Evolutionary conservation across 371 early-diverging fungal species (phyloP), one percentile per base, ranked within the genome.

Genomic region (Actinomortierella ambigua): DNA sequence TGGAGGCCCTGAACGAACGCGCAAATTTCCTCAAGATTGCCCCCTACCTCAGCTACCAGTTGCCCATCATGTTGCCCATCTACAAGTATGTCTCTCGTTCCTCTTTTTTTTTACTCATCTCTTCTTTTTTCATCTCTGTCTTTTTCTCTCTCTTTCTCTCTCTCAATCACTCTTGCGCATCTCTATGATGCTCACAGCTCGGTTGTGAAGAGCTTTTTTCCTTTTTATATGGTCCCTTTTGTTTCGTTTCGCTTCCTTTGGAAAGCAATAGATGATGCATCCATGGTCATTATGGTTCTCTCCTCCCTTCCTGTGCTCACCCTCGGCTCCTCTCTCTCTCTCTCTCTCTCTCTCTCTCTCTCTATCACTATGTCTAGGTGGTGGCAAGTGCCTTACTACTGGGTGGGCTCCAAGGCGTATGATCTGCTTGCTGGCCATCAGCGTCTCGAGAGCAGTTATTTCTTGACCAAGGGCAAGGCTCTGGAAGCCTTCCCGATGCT

Each of bases 371-470:
- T 50, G n/a, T 48, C 6, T 76, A 90, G 90, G 62, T 95, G 91
- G 91, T 95, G 96, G 94, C 90, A 94, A 70, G 80, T 99, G 27
- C 98, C 98, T 56, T 99, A 99, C 78, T 99, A 94, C 75, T 99
- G 94, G 93, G 87, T 89, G 34, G 98, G 99, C 11, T 89, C 94
- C 66, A 99, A 98, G 76, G 87, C 92, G 63, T 99, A 99, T 76
- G 99, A 99, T 70, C 75, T 94, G 50, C 82, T 99, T 63, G 96
- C 99, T 7, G 97, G 97, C 46, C 83, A 82, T 40, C 93, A 95
- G 65, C 90, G 91, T n/a, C 77, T 99, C 57, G 90, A 93, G 41
- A 82, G 86, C 54, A 90, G 91, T 65, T 98, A 97, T 80, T 92
- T 95, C 54, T 75, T 99, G 79, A 86, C 87, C 24, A 89, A 91